phyloP scores from a whole-genome alignment of 1,284 basidiomycete genomes.

The Ceratorhiza oryzae-sativae region DNA sequence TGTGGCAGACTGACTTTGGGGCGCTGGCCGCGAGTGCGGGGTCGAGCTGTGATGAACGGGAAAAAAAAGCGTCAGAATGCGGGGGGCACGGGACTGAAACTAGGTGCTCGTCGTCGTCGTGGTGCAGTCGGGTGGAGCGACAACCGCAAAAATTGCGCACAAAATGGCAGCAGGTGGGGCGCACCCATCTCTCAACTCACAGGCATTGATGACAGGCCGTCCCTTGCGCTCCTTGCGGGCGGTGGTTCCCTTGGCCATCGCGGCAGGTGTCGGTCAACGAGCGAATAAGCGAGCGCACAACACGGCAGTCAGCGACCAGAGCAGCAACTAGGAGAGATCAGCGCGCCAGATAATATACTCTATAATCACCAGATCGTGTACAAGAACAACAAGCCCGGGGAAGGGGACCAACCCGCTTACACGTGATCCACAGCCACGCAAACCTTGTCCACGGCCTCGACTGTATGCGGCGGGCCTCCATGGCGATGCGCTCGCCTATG shows the following conservation, averaged over 20 bases:
- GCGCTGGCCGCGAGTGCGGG: conserved; percentile 28
- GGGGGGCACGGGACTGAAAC: not conserved
- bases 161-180: too few relatives aligned
- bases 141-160: not conserved
- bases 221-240: conserved; percentile 26
- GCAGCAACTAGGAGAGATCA: not conserved
- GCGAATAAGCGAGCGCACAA: not conserved
- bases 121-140: not conserved
- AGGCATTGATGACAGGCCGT: conserved; percentile 13
- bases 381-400: conserved; percentile 32
- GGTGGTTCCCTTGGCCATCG: conserved; percentile 29
- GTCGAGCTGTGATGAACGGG: conserved; percentile 2
- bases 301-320: not conserved
- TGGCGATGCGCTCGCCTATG: too few relatives aligned
- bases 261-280: conserved; percentile 6
- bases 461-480: too few relatives aligned
- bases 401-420: conserved; percentile 12
- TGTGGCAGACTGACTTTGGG: conserved; percentile 8
- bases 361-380: conserved; percentile 4
- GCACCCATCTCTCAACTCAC: not conserved
- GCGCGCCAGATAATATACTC: not conserved
- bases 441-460: too few relatives aligned
- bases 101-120: not conserved
- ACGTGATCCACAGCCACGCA: conserved; percentile 12
- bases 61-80: conserved; percentile 22